These are phyloP conservation scores for Didymella keratinophila DNA, from an alignment of 2,329 filamentous ascomycete species.

Conservation along the genomic window DNA sequence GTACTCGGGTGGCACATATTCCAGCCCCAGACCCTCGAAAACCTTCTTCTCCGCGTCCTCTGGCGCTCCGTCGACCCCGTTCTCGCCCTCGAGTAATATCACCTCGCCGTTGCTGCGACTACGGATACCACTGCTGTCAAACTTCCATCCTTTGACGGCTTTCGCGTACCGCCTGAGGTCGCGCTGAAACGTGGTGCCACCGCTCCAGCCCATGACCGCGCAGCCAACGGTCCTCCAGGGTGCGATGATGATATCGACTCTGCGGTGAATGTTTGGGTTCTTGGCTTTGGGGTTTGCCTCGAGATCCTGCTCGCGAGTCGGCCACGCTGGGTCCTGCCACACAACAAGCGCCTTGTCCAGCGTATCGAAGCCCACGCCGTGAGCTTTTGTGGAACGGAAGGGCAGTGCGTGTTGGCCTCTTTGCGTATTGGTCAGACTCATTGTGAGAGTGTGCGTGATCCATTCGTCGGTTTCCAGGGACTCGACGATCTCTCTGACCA, in stretches of 20 bases:
- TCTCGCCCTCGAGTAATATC: slow-evolving; percentile 67
- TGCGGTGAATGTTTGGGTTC: slow-evolving; percentile 78
- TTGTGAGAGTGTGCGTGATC: slow-evolving; percentile 81
- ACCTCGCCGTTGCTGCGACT: slow-evolving; percentile 73
- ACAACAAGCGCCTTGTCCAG: slow-evolving; percentile 93
- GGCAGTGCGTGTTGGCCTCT: slow-evolving; percentile 73
- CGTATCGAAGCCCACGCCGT: slow-evolving; percentile 76
- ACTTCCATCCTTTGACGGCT: slow-evolving; percentile 76
- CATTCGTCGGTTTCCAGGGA: slow-evolving; percentile 72
- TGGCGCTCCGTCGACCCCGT: slow-evolving; percentile 61
- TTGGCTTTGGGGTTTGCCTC: slow-evolving; percentile 53
- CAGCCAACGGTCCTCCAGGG: slow-evolving; percentile 91
- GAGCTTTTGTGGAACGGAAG: slow-evolving; percentile 54
- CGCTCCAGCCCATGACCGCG: slow-evolving; percentile 86
- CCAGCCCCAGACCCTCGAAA: slow-evolving; percentile 76
- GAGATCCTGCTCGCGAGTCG: slow-evolving; percentile 49
- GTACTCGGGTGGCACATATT: slow-evolving; percentile 53
- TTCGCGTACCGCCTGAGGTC: slow-evolving; percentile 85
- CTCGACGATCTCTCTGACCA: slow-evolving; percentile 75
- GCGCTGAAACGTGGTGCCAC: slow-evolving; percentile 87
- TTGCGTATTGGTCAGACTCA: slow-evolving; percentile 74
- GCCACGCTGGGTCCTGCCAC: slow-evolving; percentile 75
- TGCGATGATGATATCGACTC: slow-evolving; percentile 90
- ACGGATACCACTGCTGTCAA: slow-evolving; percentile 88
- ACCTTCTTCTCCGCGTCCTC: slow-evolving; percentile 79